Evolutionary conservation across 2,329 filamentous ascomycete genomes (phyloP), one percentile per base, ranked within the genome.

Genomic region (Trichoderma citrinoviride): DNA sequence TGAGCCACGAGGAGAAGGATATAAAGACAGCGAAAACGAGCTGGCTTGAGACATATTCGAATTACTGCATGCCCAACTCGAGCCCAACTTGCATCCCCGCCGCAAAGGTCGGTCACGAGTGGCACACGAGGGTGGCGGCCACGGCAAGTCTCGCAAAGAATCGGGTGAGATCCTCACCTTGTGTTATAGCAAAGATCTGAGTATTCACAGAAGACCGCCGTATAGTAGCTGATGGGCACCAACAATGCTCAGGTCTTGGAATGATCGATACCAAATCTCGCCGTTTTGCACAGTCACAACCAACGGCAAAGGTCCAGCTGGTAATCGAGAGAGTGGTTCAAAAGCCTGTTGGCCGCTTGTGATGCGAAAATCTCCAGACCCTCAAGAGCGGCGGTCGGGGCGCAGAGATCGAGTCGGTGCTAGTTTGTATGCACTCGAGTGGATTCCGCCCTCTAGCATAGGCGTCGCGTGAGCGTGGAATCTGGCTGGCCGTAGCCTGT

Each of bases 381-480:
- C 47, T 64, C 58, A 29, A 61, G 58, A 61, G 46, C 58, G 61
- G 61, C 61, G 61, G 61, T 64, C 61, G 61, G 61, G 61, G 50
- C n/a, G 27, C 23, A 52, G 61, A 64, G 43, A 29, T 64, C 61
- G 21, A 56, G 61, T 40, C 40, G 40, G 53, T 64, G 61, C 61
- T 64, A 64, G 61, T 64, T 46, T 49, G 29, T 43, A 55, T 56
- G 61, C 61, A 64, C 50, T 64, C 40, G 33, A 49, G 61, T 64
- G 61, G 61, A 56, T 64, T 64, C 50, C n/a, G 25, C 19, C 44
- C 47, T 53, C 53, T n/a, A 14, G 53, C 23, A 47, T 21, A 43
- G 56, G 61, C 50, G 61, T 64, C 61, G 60, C 60, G 60, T 64
- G 61, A 64, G 61, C 41, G 43, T 41, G 10, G 33, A 29, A 47